phyloP scores from a whole-genome alignment of 208 protist species.

The Leishmania gerbilli region DNA sequence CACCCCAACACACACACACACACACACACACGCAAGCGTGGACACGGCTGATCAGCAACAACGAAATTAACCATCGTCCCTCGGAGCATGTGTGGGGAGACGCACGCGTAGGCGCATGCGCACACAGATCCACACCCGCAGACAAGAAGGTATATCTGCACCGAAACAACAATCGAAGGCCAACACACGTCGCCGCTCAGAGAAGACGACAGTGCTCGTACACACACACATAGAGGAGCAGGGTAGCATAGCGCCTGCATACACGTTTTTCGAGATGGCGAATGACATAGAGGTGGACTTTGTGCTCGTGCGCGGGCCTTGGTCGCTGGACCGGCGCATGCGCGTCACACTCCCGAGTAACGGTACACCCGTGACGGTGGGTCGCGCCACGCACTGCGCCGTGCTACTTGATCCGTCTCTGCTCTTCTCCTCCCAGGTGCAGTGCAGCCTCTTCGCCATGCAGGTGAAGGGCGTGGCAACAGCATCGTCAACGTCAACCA shows the following conservation, averaged over 20 bases:
- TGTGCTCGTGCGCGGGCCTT: conserved; percentile 68
- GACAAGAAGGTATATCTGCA: neutral
- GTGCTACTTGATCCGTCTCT: conserved; percentile 68
- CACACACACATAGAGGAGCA: neutral
- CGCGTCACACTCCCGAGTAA: conserved; percentile 39
- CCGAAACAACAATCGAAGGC: neutral
- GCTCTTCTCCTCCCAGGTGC: conserved; percentile 82
- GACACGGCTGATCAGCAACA: neutral
- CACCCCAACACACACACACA: neutral
- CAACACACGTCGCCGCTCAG: neutral
- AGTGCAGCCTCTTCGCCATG: conserved; percentile 63
- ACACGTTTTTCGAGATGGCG: conserved; percentile 1
- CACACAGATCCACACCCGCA: neutral
- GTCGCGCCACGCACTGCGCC: conserved; percentile 57
- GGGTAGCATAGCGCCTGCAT: neutral
- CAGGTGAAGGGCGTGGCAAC: conserved; percentile 8
- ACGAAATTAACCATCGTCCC: neutral
- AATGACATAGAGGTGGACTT: conserved; percentile 41
- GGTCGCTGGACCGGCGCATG: conserved; percentile 46
- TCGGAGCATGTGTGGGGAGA: neutral
- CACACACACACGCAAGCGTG: neutral
- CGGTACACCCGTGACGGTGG: conserved; percentile 59
- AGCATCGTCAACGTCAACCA: neutral
- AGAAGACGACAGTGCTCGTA: neutral
- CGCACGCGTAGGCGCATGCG: neutral